Evolutionary conservation across 306 rosid species (phyloP).

Genomic region (Luffa acutangula): DNA sequence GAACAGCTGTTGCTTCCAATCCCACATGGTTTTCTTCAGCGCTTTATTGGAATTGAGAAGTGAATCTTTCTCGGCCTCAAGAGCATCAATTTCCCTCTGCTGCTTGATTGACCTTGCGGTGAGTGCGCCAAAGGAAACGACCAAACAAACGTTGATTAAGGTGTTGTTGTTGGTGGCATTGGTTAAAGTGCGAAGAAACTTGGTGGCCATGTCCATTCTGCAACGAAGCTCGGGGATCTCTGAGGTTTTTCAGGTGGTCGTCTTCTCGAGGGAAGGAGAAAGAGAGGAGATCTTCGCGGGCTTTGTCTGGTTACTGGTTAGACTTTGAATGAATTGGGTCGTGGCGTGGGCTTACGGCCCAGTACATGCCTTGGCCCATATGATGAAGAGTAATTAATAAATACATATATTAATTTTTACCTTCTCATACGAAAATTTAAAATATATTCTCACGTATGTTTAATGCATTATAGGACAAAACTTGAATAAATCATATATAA

Average conservation of each 20-base stretch:
- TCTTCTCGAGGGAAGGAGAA: neutral
- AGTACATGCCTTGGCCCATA: neutral
- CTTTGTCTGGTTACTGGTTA: neutral
- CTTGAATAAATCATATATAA: no score
- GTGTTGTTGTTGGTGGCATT: constrained; percentile 45
- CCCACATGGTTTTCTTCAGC: constrained; percentile 56
- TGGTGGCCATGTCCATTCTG: constrained; percentile 50
- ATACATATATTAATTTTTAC: no score
- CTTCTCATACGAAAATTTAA: no score
- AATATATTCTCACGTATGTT: no score
- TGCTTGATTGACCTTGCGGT: constrained; percentile 42
- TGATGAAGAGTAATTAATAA: neutral
- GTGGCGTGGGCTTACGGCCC: neutral
- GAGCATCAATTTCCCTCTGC: constrained; percentile 45
- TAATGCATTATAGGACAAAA: no score
- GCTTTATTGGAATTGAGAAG: constrained; percentile 55
- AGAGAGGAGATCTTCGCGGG: neutral
- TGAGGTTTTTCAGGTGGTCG: neutral
- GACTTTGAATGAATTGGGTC: neutral
- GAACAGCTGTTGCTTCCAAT: constrained; percentile 74
- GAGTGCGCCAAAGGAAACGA: constrained; percentile 40
- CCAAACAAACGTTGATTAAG: constrained; percentile 40
- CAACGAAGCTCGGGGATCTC: neutral
- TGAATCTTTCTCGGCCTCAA: constrained; percentile 61
- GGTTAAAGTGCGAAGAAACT: constrained; percentile 19